Percentiles rank a stretch among this genome's conserved stretches.
Conservation (phyloP, 129 eudicot species). For the Glebionis coronaria region DNA sequence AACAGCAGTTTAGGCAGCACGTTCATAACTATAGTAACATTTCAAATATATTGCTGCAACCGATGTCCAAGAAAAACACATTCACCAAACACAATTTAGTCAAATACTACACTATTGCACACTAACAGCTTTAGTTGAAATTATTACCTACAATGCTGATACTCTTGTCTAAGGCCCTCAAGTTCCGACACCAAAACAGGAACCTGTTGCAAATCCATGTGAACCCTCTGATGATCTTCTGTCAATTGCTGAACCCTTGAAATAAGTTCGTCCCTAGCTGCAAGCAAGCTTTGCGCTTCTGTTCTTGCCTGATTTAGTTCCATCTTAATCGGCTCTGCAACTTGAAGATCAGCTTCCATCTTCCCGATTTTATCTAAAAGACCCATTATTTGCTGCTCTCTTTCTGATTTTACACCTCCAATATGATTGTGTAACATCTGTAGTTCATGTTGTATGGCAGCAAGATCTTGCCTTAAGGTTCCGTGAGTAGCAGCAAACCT, state of each 20-base stretch:
- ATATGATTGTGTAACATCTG: slow-evolving; percentile 62
- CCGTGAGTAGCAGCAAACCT: slow-evolving; percentile 91
- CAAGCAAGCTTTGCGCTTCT: slow-evolving; percentile 71
- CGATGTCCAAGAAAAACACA: neutral
- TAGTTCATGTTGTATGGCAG: slow-evolving; percentile 76
- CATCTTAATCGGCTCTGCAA: slow-evolving; percentile 51
- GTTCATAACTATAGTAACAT: neutral
- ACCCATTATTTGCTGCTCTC: slow-evolving; percentile 65
- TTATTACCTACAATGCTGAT: slow-evolving; percentile 73
- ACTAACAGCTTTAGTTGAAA: slow-evolving; percentile 13
- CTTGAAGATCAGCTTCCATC: slow-evolving; percentile 74
- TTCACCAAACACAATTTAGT: neutral
- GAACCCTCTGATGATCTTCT: slow-evolving; percentile 70
- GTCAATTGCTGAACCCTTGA: slow-evolving; percentile 57
- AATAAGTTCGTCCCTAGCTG: slow-evolving; percentile 65
- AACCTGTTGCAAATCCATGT: slow-evolving; percentile 66
- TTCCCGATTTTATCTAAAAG: slow-evolving; percentile 57
- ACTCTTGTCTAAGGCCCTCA: slow-evolving; percentile 78
- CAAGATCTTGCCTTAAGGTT: slow-evolving; percentile 76
- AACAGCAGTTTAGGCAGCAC: slow-evolving; percentile 9
- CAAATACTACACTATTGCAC: neutral
- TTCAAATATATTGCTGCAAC: neutral
- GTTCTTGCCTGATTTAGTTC: slow-evolving; percentile 67
- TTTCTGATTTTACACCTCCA: slow-evolving; percentile 53
- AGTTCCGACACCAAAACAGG: slow-evolving; percentile 69